Evolutionary conservation across 345 rosid species (phyloP), one percentile per base, ranked within the genome.

Genomic region (Melaleuca alternifolia): DNA sequence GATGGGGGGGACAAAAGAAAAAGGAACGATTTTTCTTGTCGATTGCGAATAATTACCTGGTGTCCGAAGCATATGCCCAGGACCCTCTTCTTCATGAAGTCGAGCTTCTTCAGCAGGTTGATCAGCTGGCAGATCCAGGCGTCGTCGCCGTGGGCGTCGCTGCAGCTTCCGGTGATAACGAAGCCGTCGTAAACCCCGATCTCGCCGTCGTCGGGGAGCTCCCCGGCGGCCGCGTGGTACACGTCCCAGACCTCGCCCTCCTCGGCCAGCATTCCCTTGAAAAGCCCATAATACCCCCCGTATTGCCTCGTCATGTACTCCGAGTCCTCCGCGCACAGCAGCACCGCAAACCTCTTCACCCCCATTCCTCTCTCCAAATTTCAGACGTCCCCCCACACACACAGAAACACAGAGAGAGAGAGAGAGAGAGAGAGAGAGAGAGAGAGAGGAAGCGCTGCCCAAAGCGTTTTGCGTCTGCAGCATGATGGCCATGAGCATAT

Each of bases 31-130:
- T 52, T 44, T 24, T 76, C n/a, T 30, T 11, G 57, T 51, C 23
- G 2, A 50, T 50, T 14, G 10, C 5, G 85, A 3, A 7, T 0
- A 59, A 51, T 44, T 91, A 95, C 98, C 98, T 95, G 95, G 85
- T 92, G 95, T n/a, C 98, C 96, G 71, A 95, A 95, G 91, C 98
- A 94, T 83, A 95, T 90, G 12, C 98, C 96, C 2, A 94, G 95
- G 87, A 95, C 86, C 83, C 87, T 94, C 83, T 91, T 95, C 86
- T 92, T 89, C 90, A 87, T 53, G 28, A 90, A 89, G 87, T 94
- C 91, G 90, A 94, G 79, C 83, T 81, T 91, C 87, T 84, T 91
- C 88, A 95, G 61, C 37, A 93, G 89, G 13, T 54, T n/a, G 44
- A 95, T 7, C 5, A 95, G 92, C 56, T 51, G 89, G 26, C 90